Percentiles rank a stretch among this genome's conserved stretches.
These are phyloP conservation scores for Dictyostelium intermedium DNA, from an alignment of 78 protist genomes.

Conservation along the genomic window DNA sequence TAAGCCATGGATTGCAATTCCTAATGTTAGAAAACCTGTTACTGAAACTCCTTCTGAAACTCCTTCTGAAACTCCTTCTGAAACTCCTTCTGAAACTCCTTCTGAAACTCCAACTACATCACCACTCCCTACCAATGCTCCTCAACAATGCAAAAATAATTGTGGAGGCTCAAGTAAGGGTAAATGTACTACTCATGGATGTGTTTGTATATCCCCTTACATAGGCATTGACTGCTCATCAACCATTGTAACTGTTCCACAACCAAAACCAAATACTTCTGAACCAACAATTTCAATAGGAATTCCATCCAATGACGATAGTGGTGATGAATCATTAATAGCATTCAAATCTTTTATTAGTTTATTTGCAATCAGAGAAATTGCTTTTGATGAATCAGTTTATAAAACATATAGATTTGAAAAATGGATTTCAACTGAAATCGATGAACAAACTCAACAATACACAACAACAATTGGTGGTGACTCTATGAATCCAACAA, in stretches of 20 bases:
- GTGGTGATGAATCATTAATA: not conserved
- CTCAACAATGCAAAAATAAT: not conserved
- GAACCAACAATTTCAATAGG: not conserved
- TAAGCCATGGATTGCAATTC: not conserved
- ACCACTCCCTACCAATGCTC: not conserved
- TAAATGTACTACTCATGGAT: not conserved
- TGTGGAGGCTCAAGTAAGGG: not conserved
- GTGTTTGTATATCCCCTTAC: conserved; percentile 5
- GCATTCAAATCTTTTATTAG: not conserved
- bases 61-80: not conserved
- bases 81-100: not conserved
- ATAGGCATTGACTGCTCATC: not conserved
- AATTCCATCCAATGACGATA: not conserved
- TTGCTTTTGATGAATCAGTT: not conserved
- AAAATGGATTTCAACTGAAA: not conserved
- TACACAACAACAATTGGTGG: not conserved
- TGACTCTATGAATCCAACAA: not conserved
- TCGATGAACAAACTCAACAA: not conserved
- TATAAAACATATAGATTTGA: not conserved
- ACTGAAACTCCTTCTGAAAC: not conserved
- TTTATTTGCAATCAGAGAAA: not conserved
- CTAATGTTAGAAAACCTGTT: not conserved
- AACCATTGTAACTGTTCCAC: not conserved
- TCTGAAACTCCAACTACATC: not conserved
- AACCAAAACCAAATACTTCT: not conserved